Conservation (phyloP, 495 filamentous ascomycete genomes). For the Xylaria sp. region DNA sequence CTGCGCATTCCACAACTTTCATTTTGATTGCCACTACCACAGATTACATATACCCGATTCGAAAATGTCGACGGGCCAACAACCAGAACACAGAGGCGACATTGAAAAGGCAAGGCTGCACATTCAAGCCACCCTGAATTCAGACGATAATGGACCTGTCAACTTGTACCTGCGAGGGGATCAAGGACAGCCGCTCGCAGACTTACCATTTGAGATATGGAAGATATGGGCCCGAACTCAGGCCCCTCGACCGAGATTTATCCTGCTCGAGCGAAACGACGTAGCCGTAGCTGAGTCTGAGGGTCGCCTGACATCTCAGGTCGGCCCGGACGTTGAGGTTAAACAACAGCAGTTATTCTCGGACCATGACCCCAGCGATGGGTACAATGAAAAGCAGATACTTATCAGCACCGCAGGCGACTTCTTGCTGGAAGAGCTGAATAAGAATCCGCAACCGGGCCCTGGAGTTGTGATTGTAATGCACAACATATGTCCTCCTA, state of each 20-base stretch:
- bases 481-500: neutral
- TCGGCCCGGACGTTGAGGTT: neutral
- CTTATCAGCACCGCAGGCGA: neutral
- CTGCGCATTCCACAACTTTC: too few relatives aligned
- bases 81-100: too few relatives aligned
- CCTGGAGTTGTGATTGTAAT: neutral
- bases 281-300: neutral
- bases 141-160: too few relatives aligned
- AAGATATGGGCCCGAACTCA: neutral
- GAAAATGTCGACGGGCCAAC: too few relatives aligned
- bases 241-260: neutral
- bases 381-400: neutral
- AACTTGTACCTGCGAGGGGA: too few relatives aligned
- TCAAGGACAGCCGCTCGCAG: too few relatives aligned
- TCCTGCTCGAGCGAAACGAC: neutral
- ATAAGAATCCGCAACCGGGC: neutral
- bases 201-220: neutral
- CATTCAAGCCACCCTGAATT: too few relatives aligned
- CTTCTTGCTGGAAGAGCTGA: neutral
- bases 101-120: too few relatives aligned
- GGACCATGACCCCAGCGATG: neutral
- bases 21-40: too few relatives aligned
- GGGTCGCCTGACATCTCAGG: neutral
- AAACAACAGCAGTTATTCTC: neutral
- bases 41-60: too few relatives aligned